A percentile compares a stretch with the other conserved stretches of the same genome.
Conservation (phyloP, 306 rosid genomes). For the Sesbania bispinosa region DNA sequence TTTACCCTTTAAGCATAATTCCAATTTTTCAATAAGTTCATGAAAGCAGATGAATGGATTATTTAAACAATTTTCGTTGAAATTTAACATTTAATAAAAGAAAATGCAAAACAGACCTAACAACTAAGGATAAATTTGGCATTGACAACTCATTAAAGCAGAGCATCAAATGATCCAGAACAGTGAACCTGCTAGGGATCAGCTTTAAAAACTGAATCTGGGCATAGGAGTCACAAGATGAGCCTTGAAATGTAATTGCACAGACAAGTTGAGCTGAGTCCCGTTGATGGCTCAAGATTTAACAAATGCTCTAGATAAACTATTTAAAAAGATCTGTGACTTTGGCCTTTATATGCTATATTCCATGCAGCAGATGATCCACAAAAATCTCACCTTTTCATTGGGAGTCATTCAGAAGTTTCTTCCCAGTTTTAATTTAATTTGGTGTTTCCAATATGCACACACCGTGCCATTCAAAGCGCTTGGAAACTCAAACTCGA, state of each 20-base stretch:
- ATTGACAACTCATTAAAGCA: not conserved
- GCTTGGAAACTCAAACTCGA: not conserved
- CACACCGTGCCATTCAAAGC: conserved; percentile 14
- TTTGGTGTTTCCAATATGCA: not conserved
- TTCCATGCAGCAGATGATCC: conserved; percentile 7
- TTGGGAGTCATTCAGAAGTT: not conserved
- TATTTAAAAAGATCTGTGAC: not conserved
- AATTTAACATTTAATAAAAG: not conserved
- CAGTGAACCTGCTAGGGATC: not conserved
- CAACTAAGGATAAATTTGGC: not conserved
- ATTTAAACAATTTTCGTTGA: not conserved
- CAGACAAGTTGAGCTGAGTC: not conserved
- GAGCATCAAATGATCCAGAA: not conserved
- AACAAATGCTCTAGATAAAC: not conserved
- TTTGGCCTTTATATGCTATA: not conserved
- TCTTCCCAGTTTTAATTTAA: not conserved
- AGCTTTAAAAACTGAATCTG: not conserved
- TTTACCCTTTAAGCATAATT: too few relatives aligned
- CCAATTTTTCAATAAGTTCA: not conserved
- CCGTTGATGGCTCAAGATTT: conserved; percentile 4
- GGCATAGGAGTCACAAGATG: not conserved
- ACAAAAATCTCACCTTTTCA: not conserved
- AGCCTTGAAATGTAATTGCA: not conserved
- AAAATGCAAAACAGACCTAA: conserved; percentile 13
- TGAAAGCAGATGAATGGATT: not conserved